Percentiles rank a stretch among this genome's conserved stretches.
phyloP scores from a whole-genome alignment of 164 flowering plant genomes.

The Cinnamomum chago region DNA sequence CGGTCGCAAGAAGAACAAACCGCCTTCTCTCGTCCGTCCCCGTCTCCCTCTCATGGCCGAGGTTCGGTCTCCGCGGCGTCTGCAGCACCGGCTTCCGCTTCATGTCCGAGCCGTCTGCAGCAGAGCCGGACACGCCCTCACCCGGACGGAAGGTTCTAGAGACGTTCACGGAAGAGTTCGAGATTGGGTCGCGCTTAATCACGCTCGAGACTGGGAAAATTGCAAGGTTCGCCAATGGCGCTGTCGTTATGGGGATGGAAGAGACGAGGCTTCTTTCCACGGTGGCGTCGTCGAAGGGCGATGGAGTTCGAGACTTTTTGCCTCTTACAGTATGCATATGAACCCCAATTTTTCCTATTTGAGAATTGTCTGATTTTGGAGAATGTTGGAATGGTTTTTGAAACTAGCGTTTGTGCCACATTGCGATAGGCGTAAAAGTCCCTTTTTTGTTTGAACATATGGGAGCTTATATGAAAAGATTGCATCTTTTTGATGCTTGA shows the following conservation, averaged over 20 bases:
- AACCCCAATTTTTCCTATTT: neutral
- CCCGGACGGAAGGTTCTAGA: slow-evolving; percentile 60
- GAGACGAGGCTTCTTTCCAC: slow-evolving; percentile 84
- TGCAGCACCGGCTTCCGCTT: slow-evolving; percentile 40
- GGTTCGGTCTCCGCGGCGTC: slow-evolving; percentile 40
- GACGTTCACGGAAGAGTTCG: slow-evolving; percentile 68
- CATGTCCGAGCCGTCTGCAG: slow-evolving; percentile 13
- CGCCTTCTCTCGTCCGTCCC: slow-evolving; percentile 42
- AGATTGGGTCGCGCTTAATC: slow-evolving; percentile 63
- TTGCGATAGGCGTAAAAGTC: no score
- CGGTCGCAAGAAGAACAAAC: slow-evolving; percentile 26
- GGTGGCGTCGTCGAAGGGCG: slow-evolving; percentile 61
- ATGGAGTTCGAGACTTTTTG: slow-evolving; percentile 58
- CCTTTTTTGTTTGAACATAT: no score
- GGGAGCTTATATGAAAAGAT: no score
- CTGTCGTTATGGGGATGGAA: slow-evolving; percentile 81
- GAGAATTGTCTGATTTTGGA: no score
- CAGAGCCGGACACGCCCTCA: slow-evolving; percentile 18
- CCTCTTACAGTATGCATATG: slow-evolving; percentile 74
- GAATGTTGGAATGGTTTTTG: no score
- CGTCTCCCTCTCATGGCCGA: slow-evolving; percentile 42
- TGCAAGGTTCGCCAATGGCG: slow-evolving; percentile 88
- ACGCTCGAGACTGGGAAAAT: slow-evolving; percentile 78
- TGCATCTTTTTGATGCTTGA: no score
- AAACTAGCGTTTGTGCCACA: no score